phyloP scores from a whole-genome alignment of 257 asterid genomes.

The Salvia miltiorrhiza region DNA sequence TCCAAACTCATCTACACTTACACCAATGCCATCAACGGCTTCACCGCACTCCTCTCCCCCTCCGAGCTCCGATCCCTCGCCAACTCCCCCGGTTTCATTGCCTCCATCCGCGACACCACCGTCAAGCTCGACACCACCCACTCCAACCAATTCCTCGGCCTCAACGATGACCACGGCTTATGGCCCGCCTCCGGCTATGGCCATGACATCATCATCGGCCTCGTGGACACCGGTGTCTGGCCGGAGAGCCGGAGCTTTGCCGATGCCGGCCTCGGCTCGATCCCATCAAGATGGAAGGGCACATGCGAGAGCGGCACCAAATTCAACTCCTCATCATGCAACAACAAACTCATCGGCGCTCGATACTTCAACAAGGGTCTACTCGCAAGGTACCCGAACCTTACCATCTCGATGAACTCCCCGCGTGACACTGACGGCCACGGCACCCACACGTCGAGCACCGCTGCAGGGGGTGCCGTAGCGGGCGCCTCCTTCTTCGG shows the following conservation, averaged over 20 bases:
- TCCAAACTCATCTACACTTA: slow-evolving; percentile 57
- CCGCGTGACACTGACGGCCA: slow-evolving; percentile 68
- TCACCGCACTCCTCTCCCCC: slow-evolving; percentile 57
- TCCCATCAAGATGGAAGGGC: slow-evolving; percentile 68
- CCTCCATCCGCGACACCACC: slow-evolving; percentile 40
- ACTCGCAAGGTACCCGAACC: slow-evolving; percentile 43
- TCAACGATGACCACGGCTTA: slow-evolving; percentile 38
- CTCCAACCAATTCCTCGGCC: slow-evolving; percentile 61
- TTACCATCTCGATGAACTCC: slow-evolving; percentile 56
- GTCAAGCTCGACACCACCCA: slow-evolving; percentile 63
- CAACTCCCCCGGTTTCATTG: slow-evolving; percentile 43
- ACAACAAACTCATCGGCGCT: slow-evolving; percentile 75
- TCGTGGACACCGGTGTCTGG: slow-evolving; percentile 75
- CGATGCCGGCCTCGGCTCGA: slow-evolving; percentile 44
- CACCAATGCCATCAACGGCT: slow-evolving; percentile 56
- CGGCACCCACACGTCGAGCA: slow-evolving; percentile 76
- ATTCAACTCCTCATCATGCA: slow-evolving; percentile 57
- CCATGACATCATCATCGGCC: slow-evolving; percentile 52
- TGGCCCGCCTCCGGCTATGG: slow-evolving; percentile 64
- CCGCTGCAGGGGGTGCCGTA: slow-evolving; percentile 55
- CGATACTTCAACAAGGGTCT: slow-evolving; percentile 61
- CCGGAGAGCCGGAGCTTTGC: slow-evolving; percentile 66
- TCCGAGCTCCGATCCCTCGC: slow-evolving; percentile 40
- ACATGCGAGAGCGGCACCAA: slow-evolving; percentile 55
- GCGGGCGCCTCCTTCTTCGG: slow-evolving; percentile 55